Conservation (phyloP, 1,284 basidiomycete species). For the Gomphus bonarii region DNA sequence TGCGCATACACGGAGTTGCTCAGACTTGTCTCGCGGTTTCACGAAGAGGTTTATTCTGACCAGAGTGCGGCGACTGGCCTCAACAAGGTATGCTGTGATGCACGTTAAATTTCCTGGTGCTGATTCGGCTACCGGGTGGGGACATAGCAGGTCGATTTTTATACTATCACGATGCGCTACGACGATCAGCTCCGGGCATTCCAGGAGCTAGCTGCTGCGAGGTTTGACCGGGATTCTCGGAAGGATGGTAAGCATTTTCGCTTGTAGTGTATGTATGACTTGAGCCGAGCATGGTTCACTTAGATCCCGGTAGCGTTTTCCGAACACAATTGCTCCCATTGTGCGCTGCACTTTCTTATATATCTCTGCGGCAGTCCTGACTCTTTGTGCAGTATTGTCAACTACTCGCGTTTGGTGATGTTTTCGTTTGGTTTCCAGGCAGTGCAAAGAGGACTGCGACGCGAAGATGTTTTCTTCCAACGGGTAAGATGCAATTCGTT, state of each 20-base stretch:
- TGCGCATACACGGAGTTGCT: constrained; percentile 62
- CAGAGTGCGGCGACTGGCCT: background rate
- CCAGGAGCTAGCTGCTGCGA: constrained; percentile 51
- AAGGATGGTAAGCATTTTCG: constrained; percentile 30
- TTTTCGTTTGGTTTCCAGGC: constrained; percentile 80
- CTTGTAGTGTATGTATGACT: background rate
- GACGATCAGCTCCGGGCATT: constrained; percentile 48
- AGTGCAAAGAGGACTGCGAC: constrained; percentile 52
- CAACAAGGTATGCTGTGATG: background rate
- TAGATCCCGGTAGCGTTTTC: constrained; percentile 52
- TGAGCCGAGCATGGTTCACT: background rate
- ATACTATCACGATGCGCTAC: constrained; percentile 46
- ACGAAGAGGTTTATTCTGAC: constrained; percentile 62
- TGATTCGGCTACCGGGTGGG: background rate
- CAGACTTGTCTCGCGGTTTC: constrained; percentile 61
- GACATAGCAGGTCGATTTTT: constrained; percentile 54
- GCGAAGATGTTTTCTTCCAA: constrained; percentile 56
- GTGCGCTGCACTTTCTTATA: constrained; percentile 32
- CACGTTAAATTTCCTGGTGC: background rate
- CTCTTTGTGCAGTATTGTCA: constrained; percentile 41
- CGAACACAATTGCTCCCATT: constrained; percentile 65
- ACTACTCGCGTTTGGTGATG: constrained; percentile 76
- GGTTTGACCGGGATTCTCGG: constrained; percentile 48
- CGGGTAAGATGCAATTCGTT: constrained; percentile 35
- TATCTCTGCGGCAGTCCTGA: constrained; percentile 14